These are phyloP conservation scores for Pythium sp. DNA, from an alignment of 352 stramenopile genomes.

Conservation along the genomic window DNA sequence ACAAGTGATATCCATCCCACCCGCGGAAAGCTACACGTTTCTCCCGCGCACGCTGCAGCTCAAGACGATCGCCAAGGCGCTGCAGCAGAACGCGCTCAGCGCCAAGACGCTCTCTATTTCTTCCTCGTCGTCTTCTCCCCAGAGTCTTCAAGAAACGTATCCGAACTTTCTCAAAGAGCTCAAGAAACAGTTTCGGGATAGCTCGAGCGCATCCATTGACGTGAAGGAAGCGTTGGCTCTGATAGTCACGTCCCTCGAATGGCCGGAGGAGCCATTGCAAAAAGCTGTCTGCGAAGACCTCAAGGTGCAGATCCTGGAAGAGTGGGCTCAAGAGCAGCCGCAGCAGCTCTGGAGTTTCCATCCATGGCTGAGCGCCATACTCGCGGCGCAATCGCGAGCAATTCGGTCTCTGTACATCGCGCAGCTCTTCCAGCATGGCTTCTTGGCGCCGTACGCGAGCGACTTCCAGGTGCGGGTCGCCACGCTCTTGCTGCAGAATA, in stretches of 20 bases:
- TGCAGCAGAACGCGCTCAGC: slow-evolving; percentile 43
- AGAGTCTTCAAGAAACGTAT: slow-evolving; percentile 22
- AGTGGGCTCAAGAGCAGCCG: neutral
- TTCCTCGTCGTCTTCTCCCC: neutral
- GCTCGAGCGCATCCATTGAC: neutral
- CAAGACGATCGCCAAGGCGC: slow-evolving; percentile 29
- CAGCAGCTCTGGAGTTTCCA: slow-evolving; percentile 10
- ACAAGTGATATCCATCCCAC: slow-evolving; percentile 22
- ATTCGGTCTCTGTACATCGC: slow-evolving; percentile 27
- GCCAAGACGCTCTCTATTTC: slow-evolving; percentile 16
- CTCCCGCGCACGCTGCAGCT: slow-evolving; percentile 38
- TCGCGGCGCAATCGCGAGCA: slow-evolving; percentile 16
- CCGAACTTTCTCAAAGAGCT: slow-evolving; percentile 21
- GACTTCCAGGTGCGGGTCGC: slow-evolving; percentile 39
- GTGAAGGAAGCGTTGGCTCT: slow-evolving; percentile 12
- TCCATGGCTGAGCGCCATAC: slow-evolving; percentile 17
- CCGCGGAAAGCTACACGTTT: slow-evolving; percentile 37
- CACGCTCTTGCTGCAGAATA: slow-evolving; percentile 27
- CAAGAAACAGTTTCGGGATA: slow-evolving; percentile 8
- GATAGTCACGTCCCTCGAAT: slow-evolving; percentile 6
- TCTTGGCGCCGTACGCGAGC: slow-evolving; percentile 34
- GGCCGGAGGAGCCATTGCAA: neutral
- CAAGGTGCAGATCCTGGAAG: slow-evolving; percentile 6
- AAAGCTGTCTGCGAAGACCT: slow-evolving; percentile 4
- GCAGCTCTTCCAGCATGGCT: slow-evolving; percentile 30